These are phyloP conservation scores for Brassica cretica DNA, from an alignment of 345 rosid genomes.

Conservation along the genomic window DNA sequence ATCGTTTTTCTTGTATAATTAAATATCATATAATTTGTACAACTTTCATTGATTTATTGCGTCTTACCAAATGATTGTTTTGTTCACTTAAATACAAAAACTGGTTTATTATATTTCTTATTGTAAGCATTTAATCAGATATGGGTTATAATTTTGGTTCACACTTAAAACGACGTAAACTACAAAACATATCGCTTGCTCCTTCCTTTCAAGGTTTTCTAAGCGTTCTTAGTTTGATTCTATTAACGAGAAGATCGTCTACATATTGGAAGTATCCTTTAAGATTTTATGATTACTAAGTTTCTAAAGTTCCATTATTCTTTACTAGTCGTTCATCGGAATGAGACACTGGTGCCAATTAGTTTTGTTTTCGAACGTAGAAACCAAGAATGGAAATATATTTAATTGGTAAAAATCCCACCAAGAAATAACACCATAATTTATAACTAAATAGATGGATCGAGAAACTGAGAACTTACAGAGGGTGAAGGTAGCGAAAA, in stretches of 20 bases:
- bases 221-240: slow-evolving; percentile 12
- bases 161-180: slow-evolving; percentile 20
- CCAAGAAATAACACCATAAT: slow-evolving; percentile 1
- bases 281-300: background rate
- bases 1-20: slow-evolving; percentile 46
- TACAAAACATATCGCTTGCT: slow-evolving; percentile 4
- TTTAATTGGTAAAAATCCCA: slow-evolving; percentile 11
- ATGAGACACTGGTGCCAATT: slow-evolving; percentile 6
- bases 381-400: slow-evolving; percentile 19
- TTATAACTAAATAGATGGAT: background rate
- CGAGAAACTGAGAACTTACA: slow-evolving; percentile 4
- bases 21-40: slow-evolving; percentile 11
- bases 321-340: slow-evolving; percentile 19
- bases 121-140: background rate
- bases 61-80: slow-evolving; percentile 36
- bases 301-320: slow-evolving; percentile 3
- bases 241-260: slow-evolving; percentile 13
- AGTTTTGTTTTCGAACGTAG: slow-evolving; percentile 21
- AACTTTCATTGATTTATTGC: slow-evolving; percentile 27
- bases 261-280: slow-evolving; percentile 13
- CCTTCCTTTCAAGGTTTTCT: slow-evolving; percentile 4
- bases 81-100: slow-evolving; percentile 18
- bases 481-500: background rate
- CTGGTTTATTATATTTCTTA: background rate
- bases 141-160: slow-evolving; percentile 2